Evolutionary conservation across 169 alveolate genomes (phyloP), one percentile per base, ranked within the genome.

Genomic region (Babesia divergens): DNA sequence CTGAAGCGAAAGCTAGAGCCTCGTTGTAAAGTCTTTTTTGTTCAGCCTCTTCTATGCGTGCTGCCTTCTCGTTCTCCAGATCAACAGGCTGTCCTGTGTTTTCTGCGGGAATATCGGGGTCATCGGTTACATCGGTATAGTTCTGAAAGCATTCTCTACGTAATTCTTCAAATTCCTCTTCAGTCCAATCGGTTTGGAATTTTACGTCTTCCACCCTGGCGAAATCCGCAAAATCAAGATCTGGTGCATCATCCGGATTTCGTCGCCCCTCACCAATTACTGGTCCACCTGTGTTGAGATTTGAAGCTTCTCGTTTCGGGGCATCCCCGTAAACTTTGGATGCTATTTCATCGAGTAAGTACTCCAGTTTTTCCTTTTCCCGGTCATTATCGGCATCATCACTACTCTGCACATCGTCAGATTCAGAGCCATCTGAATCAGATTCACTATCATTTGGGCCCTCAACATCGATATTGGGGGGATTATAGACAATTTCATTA

Each of bases 401-500:
- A 24, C n/a, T n/a, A n/a, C n/a, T n/a, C n/a, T n/a, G n/a, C n/a
- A n/a, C 71, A 55, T 62, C 67, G 44, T 69, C 83, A 26, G 52
- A 67, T 42, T 66, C 82, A 31, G 20, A 81, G 44, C 68, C 80
- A 62, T 70, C 84, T 34, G 64, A 60, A 20, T 46, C 44, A 32
- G 62, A 44, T 58, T 82, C 81, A 16, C 83, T 89, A 28, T 71
- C 65, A n/a, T n/a, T n/a, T n/a, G n/a, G n/a, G 35, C 82, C 83
- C 11, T 55, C 44, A 24, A 56, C 34, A 34, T 83, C 60, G 60
- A 76, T 64, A 54, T 43, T 77, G 52, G 56, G 53, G 60, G 72
- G 47, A 18, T 65, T 47, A 9, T 62, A 35, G 32, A 83, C 91
- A 69, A 93, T 94, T 38, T 94, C 87, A 37, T 84, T 14, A 6